phyloP scores from a whole-genome alignment of 768 basidiomycete species.

The Ramaria rubella region DNA sequence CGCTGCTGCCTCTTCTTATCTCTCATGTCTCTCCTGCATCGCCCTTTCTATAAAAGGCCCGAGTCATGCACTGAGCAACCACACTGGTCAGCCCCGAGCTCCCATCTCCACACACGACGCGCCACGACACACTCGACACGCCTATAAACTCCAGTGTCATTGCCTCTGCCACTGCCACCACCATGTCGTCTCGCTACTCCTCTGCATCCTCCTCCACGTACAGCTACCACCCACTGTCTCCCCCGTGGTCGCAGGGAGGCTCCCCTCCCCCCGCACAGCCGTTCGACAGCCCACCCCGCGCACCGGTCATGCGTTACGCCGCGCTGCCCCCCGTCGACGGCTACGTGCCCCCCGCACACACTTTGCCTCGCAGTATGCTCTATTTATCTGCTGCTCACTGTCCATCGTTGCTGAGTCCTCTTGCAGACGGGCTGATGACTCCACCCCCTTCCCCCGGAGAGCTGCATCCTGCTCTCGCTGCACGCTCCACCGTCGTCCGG shows the following conservation, averaged over 20 bases:
- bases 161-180: background rate
- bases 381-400: background rate
- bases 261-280: background rate
- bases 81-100: too few relatives aligned
- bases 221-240: background rate
- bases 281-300: background rate
- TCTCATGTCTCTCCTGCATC: background rate
- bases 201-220: background rate
- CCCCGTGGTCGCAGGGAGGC: background rate
- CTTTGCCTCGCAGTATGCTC: background rate
- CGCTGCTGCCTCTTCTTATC: background rate
- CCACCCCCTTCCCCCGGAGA: background rate
- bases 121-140: background rate
- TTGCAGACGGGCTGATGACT: background rate
- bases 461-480: background rate
- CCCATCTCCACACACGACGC: too few relatives aligned
- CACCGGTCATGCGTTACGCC: background rate
- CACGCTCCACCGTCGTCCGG: background rate
- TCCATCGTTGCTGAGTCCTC: background rate
- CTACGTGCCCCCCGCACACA: background rate
- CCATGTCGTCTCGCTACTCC: background rate
- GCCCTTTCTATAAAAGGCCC: background rate
- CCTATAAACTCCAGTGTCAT: background rate
- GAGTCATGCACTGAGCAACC: too few relatives aligned
- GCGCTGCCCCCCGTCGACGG: background rate